phyloP scores from a whole-genome alignment of 2,329 filamentous ascomycete genomes.

The Stemphylium beticola region DNA sequence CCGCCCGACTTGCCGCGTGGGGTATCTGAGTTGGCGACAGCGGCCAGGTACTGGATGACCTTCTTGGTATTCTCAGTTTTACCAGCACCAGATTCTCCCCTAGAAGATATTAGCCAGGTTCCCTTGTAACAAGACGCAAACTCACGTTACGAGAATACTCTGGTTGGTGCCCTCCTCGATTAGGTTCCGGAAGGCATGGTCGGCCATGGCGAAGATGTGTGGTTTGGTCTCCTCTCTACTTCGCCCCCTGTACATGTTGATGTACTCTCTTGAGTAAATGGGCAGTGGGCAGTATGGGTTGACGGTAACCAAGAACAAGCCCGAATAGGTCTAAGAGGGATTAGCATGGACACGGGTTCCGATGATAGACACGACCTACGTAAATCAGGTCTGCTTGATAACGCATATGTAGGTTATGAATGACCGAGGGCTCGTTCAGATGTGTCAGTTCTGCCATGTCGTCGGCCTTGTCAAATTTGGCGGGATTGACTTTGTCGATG shows the following conservation, averaged over 20 bases:
- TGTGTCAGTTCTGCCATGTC: constrained; percentile 99
- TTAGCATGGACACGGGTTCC: neutral
- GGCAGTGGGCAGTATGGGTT: constrained; percentile 95
- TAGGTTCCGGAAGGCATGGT: constrained; percentile 93
- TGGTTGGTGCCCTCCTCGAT: constrained; percentile 96
- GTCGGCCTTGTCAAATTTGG: constrained; percentile 98
- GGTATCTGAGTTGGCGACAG: constrained; percentile 85
- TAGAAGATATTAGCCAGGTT: constrained; percentile 35
- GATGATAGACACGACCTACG: constrained; percentile 49
- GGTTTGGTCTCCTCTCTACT: constrained; percentile 93
- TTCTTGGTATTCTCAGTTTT: constrained; percentile 99
- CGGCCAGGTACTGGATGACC: constrained; percentile 96
- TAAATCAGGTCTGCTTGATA: constrained; percentile 97
- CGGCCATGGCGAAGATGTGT: constrained; percentile 97
- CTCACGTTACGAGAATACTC: constrained; percentile 89
- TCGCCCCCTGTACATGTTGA: constrained; percentile 96
- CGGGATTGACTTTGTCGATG: constrained; percentile 98
- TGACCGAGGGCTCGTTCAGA: constrained; percentile 95
- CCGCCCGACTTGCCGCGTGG: constrained; percentile 64
- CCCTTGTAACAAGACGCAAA: constrained; percentile 12
- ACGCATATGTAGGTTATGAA: constrained; percentile 93
- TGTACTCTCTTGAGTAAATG: constrained; percentile 95
- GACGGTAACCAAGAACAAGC: constrained; percentile 93
- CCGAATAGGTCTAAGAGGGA: constrained; percentile 79
- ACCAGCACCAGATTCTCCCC: constrained; percentile 92